Evolutionary conservation across 2,329 filamentous ascomycete genomes (phyloP), one percentile per base, ranked within the genome.

Genomic region (Colletotrichum aenigma): DNA sequence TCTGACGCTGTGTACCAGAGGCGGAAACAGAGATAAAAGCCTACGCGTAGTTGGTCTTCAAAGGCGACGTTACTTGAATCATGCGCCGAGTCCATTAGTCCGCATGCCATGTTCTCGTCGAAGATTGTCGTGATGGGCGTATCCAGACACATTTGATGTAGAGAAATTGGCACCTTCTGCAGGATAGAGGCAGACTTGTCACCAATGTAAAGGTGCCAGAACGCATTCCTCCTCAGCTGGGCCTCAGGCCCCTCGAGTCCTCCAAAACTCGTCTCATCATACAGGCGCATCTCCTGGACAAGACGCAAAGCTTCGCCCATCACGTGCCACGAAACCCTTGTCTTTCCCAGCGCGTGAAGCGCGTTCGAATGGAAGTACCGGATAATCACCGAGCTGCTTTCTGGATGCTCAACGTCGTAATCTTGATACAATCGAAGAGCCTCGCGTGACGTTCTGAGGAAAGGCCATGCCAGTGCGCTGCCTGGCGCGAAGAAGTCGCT

Each of bases 351-450:
- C 2, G 85, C 85, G 62, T 88, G 86, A 4, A 88, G 78, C 56
- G 86, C 87, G 70, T 87, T 87, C 16, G 86, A 87, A 66, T 88
- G 86, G 28, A 87, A 86, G 67, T 87, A 87, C 6, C 86, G 83
- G 21, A 87, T 86, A 4, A 83, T 81, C 30, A 88, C 82, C 5
- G 86, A 88, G 62, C 84, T 86, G 2, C 85, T 85, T 66, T 82
- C 85, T 1, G 86, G 86, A 13, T 79, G 82, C 62, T 87, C 85
- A 1, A 88, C 79, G 36, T 88, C 86, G 0, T 82, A 81, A 36
- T 87, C 86, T 1, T 86, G 78, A 34, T 87, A 87, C 24, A 81
- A 81, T 16, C 81, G 80, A 9, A 88, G 79, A 16, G 83, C 85
- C 55, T 81, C 80, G 0, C 85, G 81, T 1, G 86, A 88, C 0